Evolutionary conservation across 1,139 yeast species (phyloP).

Genomic region (Kodamaea derodonti): DNA sequence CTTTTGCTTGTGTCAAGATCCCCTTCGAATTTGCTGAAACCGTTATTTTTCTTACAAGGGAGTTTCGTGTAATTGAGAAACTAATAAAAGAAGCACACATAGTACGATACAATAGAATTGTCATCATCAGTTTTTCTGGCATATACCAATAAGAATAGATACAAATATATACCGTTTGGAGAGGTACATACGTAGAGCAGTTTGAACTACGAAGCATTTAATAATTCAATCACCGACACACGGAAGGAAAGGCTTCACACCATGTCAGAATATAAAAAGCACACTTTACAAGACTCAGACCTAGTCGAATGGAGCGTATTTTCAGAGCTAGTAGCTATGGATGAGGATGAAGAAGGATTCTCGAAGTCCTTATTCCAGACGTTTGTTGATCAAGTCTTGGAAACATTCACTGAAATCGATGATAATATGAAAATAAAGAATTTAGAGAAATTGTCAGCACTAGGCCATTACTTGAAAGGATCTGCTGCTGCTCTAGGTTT

Average conservation of each 20-base stretch:
- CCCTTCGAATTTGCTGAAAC: neutral
- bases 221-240: too few relatives aligned
- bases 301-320: constrained; percentile 87
- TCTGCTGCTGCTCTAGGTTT: constrained; percentile 94
- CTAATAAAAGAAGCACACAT: neutral
- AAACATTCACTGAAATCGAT: constrained; percentile 73
- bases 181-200: too few relatives aligned
- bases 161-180: too few relatives aligned
- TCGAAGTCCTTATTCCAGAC: constrained; percentile 72
- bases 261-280: constrained; percentile 36
- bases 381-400: constrained; percentile 84
- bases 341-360: constrained; percentile 87
- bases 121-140: too few relatives aligned
- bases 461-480: constrained; percentile 94
- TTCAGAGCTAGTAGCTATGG: constrained; percentile 88
- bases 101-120: too few relatives aligned
- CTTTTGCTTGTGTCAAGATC: neutral
- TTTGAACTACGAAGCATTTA: too few relatives aligned
- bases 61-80: neutral
- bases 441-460: constrained; percentile 59
- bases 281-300: constrained; percentile 48
- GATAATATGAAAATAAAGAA: constrained; percentile 44
- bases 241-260: too few relatives aligned
- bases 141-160: too few relatives aligned
- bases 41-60: neutral